phyloP scores from a whole-genome alignment of 192 early-diverging fungal species.

The Funneliformis geosporum region DNA sequence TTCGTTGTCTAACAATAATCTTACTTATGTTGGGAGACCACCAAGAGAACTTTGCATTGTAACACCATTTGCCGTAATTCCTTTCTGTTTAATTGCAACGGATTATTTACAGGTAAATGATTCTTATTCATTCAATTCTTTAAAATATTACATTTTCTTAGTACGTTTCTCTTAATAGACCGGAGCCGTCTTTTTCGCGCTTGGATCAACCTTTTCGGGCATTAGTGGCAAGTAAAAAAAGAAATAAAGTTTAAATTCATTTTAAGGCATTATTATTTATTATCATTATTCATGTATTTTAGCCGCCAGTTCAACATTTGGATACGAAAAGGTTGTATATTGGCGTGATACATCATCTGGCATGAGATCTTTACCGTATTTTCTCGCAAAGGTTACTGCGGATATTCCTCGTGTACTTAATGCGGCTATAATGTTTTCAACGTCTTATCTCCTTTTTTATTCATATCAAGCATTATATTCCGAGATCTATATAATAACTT shows the following conservation, averaged over 20 bases:
- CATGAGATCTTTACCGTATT: conserved; percentile 63
- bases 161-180: no score
- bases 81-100: background rate
- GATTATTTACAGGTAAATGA: background rate
- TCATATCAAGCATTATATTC: conserved; percentile 41
- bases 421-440: conserved; percentile 56
- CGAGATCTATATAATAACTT: conserved; percentile 47
- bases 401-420: conserved; percentile 63
- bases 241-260: no score
- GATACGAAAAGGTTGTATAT: conserved; percentile 62
- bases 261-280: background rate
- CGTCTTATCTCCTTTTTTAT: conserved; percentile 59
- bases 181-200: no score
- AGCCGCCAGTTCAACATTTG: conserved; percentile 60
- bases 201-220: no score
- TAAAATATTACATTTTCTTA: conserved; percentile 23
- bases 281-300: background rate
- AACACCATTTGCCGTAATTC: conserved; percentile 34
- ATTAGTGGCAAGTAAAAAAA: no score
- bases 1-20: conserved; percentile 46
- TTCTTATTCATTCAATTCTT: conserved; percentile 4
- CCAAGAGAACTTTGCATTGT: conserved; percentile 49
- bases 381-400: conserved; percentile 58
- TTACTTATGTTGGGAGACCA: conserved; percentile 53
- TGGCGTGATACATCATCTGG: conserved; percentile 65